These are phyloP conservation scores for Diospyros lotus DNA, from an alignment of 148 eudicot species.

Conservation along the genomic window DNA sequence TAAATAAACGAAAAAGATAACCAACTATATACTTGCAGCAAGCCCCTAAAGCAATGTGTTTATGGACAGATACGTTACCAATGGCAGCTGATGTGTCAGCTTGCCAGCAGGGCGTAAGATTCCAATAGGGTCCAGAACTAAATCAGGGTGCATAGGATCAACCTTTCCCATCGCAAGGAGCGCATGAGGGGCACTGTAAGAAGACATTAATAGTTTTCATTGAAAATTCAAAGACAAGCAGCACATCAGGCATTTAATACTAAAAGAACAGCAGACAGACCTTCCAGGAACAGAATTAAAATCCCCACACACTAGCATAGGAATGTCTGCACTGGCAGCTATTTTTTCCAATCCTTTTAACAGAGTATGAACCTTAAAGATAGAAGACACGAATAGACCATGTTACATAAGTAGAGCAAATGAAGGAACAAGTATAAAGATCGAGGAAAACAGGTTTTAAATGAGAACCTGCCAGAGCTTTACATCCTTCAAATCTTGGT, in stretches of 20 bases:
- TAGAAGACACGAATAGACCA: neutral
- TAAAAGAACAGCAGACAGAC: slow-evolving; percentile 29
- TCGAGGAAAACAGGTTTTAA: neutral
- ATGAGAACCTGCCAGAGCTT: slow-evolving; percentile 91
- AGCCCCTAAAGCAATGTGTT: slow-evolving; percentile 2
- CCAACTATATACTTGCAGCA: neutral
- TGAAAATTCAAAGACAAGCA: neutral
- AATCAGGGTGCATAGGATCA: slow-evolving; percentile 78
- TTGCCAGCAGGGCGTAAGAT: slow-evolving; percentile 80
- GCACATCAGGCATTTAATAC: neutral
- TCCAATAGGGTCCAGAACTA: slow-evolving; percentile 78
- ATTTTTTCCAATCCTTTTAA: slow-evolving; percentile 96
- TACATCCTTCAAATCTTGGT: slow-evolving; percentile 89
- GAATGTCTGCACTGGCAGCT: slow-evolving; percentile 95
- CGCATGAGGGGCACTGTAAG: slow-evolving; percentile 86
- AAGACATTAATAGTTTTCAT: neutral
- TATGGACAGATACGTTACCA: slow-evolving; percentile 41
- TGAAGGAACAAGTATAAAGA: neutral
- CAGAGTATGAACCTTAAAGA: slow-evolving; percentile 78
- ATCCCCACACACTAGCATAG: slow-evolving; percentile 98
- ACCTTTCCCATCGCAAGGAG: slow-evolving; percentile 97
- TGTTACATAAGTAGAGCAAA: neutral
- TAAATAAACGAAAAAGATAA: neutral
- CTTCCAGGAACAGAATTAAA: slow-evolving; percentile 93
- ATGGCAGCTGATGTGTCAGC: slow-evolving; percentile 77